Base-by-base conservation (phyloP, 208 protist species). In the Trypanosoma congolense region DNA sequence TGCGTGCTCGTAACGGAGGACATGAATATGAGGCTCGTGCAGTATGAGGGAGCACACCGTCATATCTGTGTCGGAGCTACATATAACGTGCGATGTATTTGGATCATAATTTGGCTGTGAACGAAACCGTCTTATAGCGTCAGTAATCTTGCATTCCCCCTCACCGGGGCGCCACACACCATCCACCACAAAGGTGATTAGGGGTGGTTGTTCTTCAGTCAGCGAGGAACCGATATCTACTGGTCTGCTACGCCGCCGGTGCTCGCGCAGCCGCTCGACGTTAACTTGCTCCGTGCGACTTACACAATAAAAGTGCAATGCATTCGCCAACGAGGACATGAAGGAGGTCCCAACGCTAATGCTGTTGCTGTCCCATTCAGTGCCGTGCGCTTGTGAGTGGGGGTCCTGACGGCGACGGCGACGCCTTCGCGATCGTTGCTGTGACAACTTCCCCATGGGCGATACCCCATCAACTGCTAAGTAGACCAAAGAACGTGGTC, bases 1-100 rank as follows among this genome's bases (percentile, higher is more conserved):
- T 2, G 96, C 77, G 21, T 96, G 80, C 64, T 99, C 97, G 71
- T 99, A 98, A 50, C 97, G 81, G 21, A 99, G 70, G 35, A 99
- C 92, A 49, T 84, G 80, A 25, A 99, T 98, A 44, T 96, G 77
- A 14, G 96, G 93, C 75, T 99, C 97, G 71, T 99, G 98, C 40
- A 99, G 68, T 9, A 95, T 78, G n/a, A 99, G 80, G 8, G 69
- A 78, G 19, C 78, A 87, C 76, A 99, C 97, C 38, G 99, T 99
- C 14, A 99, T 85, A 78, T 99, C 98, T 3, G 98, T 98, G 77
- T 99, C 98, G 30, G 97, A 87, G 55, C 98, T 99, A 72, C 98
- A 98, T n/a, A 99, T 87, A 40, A 92, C 80, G 75, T 99, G 98
- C 3, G 77, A 75, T 1, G 90, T 96, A 79, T 98, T 98, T n/a